phyloP scores from a whole-genome alignment of 352 stramenopile genomes.

The Phytophthora ohioensis region DNA sequence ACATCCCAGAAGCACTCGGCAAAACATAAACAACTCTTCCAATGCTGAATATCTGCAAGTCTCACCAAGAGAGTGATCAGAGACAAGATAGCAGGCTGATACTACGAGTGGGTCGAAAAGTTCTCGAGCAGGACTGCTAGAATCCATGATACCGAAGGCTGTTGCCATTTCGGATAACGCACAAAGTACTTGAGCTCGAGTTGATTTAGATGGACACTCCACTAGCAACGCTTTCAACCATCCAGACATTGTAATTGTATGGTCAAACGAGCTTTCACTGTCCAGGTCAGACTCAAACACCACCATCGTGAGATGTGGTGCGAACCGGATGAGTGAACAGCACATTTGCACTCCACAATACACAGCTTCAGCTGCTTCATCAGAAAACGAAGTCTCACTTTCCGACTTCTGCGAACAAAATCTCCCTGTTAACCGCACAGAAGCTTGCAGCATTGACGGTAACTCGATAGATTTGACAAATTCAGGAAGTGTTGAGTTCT shows the following conservation, averaged over 20 bases:
- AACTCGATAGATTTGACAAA: slow-evolving; percentile 46
- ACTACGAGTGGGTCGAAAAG: slow-evolving; percentile 41
- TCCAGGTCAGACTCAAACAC: slow-evolving; percentile 16
- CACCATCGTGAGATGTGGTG: slow-evolving; percentile 16
- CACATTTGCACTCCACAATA: slow-evolving; percentile 33
- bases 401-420: slow-evolving; percentile 16
- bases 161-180: slow-evolving; percentile 32
- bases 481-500: slow-evolving; percentile 39
- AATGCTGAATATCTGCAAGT: slow-evolving; percentile 8
- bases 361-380: slow-evolving; percentile 37
- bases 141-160: slow-evolving; percentile 19
- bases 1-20: slow-evolving; percentile 23
- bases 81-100: slow-evolving; percentile 31
- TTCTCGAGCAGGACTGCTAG: slow-evolving; percentile 7
- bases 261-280: neutral
- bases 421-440: slow-evolving; percentile 14
- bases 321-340: slow-evolving; percentile 35
- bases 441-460: slow-evolving; percentile 18
- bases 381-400: slow-evolving; percentile 19
- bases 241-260: slow-evolving; percentile 3
- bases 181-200: slow-evolving; percentile 27
- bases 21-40: slow-evolving; percentile 40
- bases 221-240: slow-evolving; percentile 42
- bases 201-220: slow-evolving; percentile 34
- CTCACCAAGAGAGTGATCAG: slow-evolving; percentile 1